Conservation (phyloP, 192 early-diverging fungal species). For the Coemansia sp. region DNA sequence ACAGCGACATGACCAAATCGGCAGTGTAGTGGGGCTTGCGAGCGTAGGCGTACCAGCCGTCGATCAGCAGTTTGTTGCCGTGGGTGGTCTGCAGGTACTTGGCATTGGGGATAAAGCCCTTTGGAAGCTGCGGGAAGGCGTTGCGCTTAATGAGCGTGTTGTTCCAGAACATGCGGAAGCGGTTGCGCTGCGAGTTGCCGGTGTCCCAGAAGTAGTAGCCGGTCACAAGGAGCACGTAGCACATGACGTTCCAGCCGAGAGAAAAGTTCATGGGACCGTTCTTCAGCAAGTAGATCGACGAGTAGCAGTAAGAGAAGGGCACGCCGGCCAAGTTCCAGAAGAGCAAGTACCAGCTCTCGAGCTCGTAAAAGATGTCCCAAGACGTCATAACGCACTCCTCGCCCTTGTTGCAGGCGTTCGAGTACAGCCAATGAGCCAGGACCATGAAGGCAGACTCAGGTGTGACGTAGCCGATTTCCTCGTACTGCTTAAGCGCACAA, state of each 20-base stretch:
- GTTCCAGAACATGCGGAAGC: constrained; percentile 71
- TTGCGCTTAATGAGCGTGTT: constrained; percentile 58
- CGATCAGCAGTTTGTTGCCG: constrained; percentile 80
- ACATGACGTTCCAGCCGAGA: constrained; percentile 50
- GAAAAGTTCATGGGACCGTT: constrained; percentile 67
- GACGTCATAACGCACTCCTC: constrained; percentile 85
- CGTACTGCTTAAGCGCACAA: constrained; percentile 81
- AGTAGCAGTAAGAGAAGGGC: constrained; percentile 87
- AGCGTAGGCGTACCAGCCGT: constrained; percentile 92
- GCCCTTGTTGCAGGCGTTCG: constrained; percentile 74
- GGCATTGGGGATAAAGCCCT: constrained; percentile 68
- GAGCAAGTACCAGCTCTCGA: constrained; percentile 72
- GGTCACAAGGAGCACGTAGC: constrained; percentile 55
- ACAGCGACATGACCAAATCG: constrained; percentile 90
- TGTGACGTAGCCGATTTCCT: constrained; percentile 72
- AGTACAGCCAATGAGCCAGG: constrained; percentile 82
- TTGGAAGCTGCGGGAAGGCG: constrained; percentile 63
- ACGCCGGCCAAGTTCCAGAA: constrained; percentile 87
- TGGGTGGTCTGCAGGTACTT: constrained; percentile 84
- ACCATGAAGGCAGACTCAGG: constrained; percentile 78
- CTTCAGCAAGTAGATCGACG: constrained; percentile 82
- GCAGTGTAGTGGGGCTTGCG: constrained; percentile 95
- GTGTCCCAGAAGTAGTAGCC: constrained; percentile 84
- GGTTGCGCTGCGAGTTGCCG: constrained; percentile 91
- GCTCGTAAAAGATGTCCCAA: constrained; percentile 76